Base-by-base conservation (phyloP, 1,284 basidiomycete genomes). In the Austroboletus novae-zelandiae region DNA sequence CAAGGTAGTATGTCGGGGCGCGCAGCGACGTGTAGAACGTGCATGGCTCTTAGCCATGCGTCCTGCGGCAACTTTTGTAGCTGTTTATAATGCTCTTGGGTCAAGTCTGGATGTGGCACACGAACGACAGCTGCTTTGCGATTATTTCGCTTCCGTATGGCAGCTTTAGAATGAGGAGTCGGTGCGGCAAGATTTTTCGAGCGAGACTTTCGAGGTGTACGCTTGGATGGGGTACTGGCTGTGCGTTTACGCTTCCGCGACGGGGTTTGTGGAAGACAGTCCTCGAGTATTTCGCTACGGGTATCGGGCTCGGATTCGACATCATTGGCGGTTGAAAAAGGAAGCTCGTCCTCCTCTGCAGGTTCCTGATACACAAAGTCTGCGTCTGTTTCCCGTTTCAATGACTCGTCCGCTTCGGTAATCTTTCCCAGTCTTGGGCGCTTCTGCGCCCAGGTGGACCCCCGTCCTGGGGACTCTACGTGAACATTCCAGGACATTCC, bases 1-100 rank as follows among this genome's bases (percentile, higher is more conserved):
- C 96, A 98, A 1, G 94, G 94, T 39, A 99, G 72, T 36, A 84
- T 79, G 56, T 96, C 92, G 1, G 97, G 96, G 5, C 96, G 85
- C 41, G 92, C 89, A 3, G 92, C 93, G 10, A 99, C 96, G 66
- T 99, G 97, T 41, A 99, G 70, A 8, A 93, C 81, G 61, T 93
- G 85, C 82, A 94, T 88, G 5, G 91, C 87, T 13, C 91, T 78
- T 48, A 91, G 68, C 81, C 89, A 94, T 1, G 91, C 86, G 59
- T 96, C 89, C 32, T 73, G 67, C 3, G 86, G 84, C 27, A 89
- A 69, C 45, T 75, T 71, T 46, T 71, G 68, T 31, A 79, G 54
- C 9, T 66, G 66, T 45, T 54, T 56, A 47, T 74, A 74, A 48
- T 73, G 60, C 36, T 62, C 53, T 57, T 65, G 57, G 55, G 72